A percentile compares a stretch with the other conserved stretches of the same genome.
These are phyloP conservation scores for Pichia sp. DNA, from an alignment of 1,139 yeast genomes.

Conservation along the genomic window DNA sequence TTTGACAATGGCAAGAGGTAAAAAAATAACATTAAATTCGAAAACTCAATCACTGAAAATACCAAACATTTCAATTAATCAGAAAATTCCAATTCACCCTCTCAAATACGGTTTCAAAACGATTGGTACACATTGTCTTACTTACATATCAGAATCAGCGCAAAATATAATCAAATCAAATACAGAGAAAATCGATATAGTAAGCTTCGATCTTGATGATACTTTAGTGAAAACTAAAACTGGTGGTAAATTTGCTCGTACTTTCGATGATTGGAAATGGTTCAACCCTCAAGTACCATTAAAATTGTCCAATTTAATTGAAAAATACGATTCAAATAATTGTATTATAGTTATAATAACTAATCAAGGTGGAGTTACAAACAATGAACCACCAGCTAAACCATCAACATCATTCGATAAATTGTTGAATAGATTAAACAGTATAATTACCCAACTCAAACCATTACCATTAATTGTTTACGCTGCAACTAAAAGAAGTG, in stretches of 20 bases:
- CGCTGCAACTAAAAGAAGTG: conserved; percentile 53
- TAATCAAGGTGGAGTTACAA: conserved; percentile 70
- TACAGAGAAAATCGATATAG: conserved; percentile 28
- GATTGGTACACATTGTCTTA: conserved; percentile 15
- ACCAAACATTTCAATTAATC: no score
- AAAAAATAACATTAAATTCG: no score
- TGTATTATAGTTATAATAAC: conserved; percentile 55
- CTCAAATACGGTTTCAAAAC: conserved; percentile 4
- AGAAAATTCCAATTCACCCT: no score
- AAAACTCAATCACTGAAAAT: no score
- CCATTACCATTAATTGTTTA: conserved; percentile 42
- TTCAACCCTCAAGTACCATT: conserved; percentile 22
- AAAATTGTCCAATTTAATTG: not conserved
- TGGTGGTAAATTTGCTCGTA: conserved; percentile 47
- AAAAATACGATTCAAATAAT: not conserved
- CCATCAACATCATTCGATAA: conserved; percentile 26
- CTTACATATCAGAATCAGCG: conserved; percentile 4
- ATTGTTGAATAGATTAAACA: conserved; percentile 19
- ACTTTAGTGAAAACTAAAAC: conserved; percentile 60
- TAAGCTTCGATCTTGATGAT: conserved; percentile 72
- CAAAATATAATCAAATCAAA: not conserved
- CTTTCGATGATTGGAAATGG: conserved; percentile 67
- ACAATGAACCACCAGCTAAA: conserved; percentile 18
- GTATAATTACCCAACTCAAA: conserved; percentile 13
- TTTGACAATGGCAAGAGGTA: no score